These are phyloP conservation scores for Sugiyamaella qingdaonensis DNA, from an alignment of 805 yeast genomes.

Conservation along the genomic window DNA sequence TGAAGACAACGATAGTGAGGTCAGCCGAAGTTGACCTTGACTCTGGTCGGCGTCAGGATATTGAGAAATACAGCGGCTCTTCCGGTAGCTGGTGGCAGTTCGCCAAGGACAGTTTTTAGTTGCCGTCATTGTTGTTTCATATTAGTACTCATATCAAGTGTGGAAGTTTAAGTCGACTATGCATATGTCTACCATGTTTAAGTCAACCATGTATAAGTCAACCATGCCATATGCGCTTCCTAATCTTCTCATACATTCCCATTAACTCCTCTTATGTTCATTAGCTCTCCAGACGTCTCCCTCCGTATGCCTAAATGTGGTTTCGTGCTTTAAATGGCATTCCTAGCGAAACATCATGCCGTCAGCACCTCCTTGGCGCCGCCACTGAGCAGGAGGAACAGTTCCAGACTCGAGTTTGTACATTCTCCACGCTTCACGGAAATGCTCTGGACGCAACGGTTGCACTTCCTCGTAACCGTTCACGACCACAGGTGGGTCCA, in stretches of 20 bases:
- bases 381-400: slow-evolving; percentile 61
- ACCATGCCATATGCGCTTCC: no score
- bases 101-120: background rate
- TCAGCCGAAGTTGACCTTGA: slow-evolving; percentile 40
- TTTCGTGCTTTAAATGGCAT: no score
- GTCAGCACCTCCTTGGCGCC: slow-evolving; percentile 66
- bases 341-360: slow-evolving; percentile 62
- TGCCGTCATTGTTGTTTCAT: background rate
- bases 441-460: slow-evolving; percentile 78
- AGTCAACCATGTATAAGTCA: background rate
- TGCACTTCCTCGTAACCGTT: slow-evolving; percentile 26
- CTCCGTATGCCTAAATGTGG: no score
- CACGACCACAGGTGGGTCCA: slow-evolving; percentile 29
- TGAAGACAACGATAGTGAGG: slow-evolving; percentile 39
- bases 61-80: slow-evolving; percentile 10
- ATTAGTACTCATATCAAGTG: no score
- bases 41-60: slow-evolving; percentile 41
- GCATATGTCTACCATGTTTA: no score
- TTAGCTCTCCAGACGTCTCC: no score
- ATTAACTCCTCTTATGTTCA: no score
- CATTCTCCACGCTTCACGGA: slow-evolving; percentile 83
- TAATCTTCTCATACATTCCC: no score
- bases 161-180: no score
- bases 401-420: slow-evolving; percentile 64
- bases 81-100: background rate